phyloP scores from a whole-genome alignment of 345 rosid genomes.

The Bruguiera gymnorhiza region DNA sequence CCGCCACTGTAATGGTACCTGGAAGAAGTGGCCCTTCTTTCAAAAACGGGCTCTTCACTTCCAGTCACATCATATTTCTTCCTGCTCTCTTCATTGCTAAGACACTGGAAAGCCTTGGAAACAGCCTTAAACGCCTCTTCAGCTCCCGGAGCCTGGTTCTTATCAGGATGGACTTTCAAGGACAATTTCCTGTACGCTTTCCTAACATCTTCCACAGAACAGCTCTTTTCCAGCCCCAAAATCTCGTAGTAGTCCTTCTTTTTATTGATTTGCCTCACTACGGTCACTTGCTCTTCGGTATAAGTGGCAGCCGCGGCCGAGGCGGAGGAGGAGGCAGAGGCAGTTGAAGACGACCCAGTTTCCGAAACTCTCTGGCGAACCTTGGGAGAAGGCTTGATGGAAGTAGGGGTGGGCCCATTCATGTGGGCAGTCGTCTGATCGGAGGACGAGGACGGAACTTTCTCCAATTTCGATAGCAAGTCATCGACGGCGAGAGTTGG shows the following conservation, averaged over 20 bases:
- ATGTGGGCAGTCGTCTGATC: conserved; percentile 15
- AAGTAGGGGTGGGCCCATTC: conserved; percentile 25
- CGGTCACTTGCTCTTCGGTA: conserved; percentile 68
- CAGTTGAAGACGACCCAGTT: conserved; percentile 29
- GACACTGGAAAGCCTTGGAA: conserved; percentile 89
- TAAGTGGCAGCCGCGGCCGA: conserved; percentile 31
- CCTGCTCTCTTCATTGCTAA: conserved; percentile 66
- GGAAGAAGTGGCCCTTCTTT: conserved; percentile 35
- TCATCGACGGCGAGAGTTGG: conserved; percentile 62
- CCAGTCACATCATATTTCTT: conserved; percentile 74
- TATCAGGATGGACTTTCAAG: conserved; percentile 89
- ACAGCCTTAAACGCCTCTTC: conserved; percentile 89
- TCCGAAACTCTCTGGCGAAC: conserved; percentile 52
- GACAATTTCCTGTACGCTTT: conserved; percentile 87
- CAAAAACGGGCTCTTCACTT: conserved; percentile 64
- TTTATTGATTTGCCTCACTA: conserved; percentile 68
- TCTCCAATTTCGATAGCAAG: conserved; percentile 45
- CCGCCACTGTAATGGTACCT: conserved; percentile 41
- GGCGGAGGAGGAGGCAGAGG: conserved; percentile 16
- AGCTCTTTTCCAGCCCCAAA: conserved; percentile 60
- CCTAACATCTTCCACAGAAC: conserved; percentile 75
- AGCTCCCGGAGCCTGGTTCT: conserved; percentile 90
- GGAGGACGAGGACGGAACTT: conserved; percentile 10
- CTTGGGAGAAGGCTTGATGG: conserved; percentile 5
- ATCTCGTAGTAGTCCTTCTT: conserved; percentile 89